These are phyloP conservation scores for Cytospora mali DNA, from an alignment of 2,329 filamentous ascomycete species.

Conservation along the genomic window DNA sequence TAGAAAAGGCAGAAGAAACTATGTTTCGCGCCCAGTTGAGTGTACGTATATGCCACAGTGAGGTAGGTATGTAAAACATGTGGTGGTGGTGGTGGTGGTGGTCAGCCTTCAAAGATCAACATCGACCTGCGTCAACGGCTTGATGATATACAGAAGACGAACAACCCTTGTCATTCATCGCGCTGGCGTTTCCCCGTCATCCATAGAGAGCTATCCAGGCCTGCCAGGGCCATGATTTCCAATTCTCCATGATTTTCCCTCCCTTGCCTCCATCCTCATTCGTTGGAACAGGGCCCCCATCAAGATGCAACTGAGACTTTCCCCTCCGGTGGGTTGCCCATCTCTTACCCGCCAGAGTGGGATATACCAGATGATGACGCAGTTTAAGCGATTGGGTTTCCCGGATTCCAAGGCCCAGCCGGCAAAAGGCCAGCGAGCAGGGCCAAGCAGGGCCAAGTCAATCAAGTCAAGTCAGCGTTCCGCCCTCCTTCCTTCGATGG, in stretches of 20 bases:
- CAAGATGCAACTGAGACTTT: conserved; percentile 18
- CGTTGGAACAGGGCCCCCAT: not conserved
- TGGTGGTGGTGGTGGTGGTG: not conserved
- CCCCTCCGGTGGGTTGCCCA: not conserved
- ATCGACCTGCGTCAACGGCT: conserved; percentile 13
- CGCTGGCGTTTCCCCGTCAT: not conserved
- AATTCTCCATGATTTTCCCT: conserved; percentile 12
- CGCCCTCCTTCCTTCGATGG: conserved; percentile 1
- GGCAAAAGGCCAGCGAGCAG: no score
- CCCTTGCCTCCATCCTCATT: conserved; percentile 1
- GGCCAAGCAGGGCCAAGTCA: no score
- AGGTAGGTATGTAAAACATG: not conserved
- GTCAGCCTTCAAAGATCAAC: conserved; percentile 17
- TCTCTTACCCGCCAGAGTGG: conserved; percentile 19
- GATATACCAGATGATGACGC: conserved; percentile 21
- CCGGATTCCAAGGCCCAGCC: conserved; percentile 23
- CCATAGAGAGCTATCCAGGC: no score
- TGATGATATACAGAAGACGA: conserved; percentile 33
- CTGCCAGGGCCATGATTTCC: no score
- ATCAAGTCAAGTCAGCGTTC: no score
- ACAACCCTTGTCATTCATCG: conserved; percentile 1
- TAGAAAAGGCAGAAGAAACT: conserved; percentile 1
- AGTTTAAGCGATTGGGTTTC: conserved; percentile 29
- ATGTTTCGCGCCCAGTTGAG: not conserved
- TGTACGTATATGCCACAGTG: not conserved